Evolutionary conservation across 177 flowering plant species (phyloP).

Genomic region (Vitis hybrid): DNA sequence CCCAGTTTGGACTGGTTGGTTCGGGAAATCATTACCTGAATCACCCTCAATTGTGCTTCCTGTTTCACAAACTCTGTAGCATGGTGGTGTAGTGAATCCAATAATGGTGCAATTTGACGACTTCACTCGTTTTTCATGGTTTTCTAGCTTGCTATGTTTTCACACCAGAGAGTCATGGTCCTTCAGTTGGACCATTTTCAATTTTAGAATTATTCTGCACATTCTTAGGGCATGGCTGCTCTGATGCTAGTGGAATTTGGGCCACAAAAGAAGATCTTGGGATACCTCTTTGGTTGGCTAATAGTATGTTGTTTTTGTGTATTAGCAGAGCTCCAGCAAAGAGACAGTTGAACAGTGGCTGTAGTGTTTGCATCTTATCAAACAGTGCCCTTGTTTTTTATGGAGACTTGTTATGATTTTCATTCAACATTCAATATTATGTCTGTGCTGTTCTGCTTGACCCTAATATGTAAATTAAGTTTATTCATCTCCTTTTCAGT

Average conservation of each 20-base stretch:
- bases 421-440: too few species aligned
- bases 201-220: too few species aligned
- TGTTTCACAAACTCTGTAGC: too few species aligned
- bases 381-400: background rate
- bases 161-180: background rate
- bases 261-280: background rate
- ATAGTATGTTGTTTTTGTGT: background rate
- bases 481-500: too few species aligned
- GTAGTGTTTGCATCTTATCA: background rate
- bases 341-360: background rate
- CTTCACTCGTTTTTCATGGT: slow-evolving; percentile 6
- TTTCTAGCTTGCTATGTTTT: background rate
- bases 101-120: slow-evolving; percentile 7
- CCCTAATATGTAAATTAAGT: too few species aligned
- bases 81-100: background rate
- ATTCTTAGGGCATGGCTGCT: too few species aligned
- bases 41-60: too few species aligned
- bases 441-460: too few species aligned
- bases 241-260: background rate
- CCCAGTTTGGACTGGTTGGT: slow-evolving; percentile 95
- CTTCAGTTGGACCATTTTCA: background rate
- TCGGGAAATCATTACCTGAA: slow-evolving; percentile 72
- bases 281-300: background rate
- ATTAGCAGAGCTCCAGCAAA: background rate
- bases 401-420: too few species aligned